A percentile compares a stretch with the other conserved stretches of the same genome.
Conservation (phyloP, 2,329 filamentous ascomycete species). For the Ceratocystis cacaofunesta region DNA sequence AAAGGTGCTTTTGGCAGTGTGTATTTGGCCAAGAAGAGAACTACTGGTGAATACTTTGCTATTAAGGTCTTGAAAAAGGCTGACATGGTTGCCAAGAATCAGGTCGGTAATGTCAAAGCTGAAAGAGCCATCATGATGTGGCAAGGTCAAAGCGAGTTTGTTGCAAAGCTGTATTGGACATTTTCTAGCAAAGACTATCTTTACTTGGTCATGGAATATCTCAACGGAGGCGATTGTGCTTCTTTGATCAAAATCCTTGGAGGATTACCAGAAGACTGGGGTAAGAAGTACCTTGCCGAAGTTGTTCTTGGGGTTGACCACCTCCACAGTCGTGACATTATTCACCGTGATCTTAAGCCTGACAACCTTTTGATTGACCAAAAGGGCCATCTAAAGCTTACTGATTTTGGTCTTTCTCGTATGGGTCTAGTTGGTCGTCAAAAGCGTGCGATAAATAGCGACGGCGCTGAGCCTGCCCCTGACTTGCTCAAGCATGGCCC, state of each 20-base stretch:
- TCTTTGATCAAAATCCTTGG: slow-evolving; percentile 90
- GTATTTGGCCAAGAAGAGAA: slow-evolving; percentile 96
- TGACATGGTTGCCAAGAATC: slow-evolving; percentile 99
- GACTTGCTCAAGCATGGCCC: slow-evolving; percentile 87
- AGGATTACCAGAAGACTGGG: slow-evolving; percentile 90
- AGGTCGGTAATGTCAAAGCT: slow-evolving; percentile 97
- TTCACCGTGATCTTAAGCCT: slow-evolving; percentile 91
- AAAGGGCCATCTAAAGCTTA: slow-evolving; percentile 89
- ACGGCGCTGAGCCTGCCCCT: slow-evolving; percentile 65
- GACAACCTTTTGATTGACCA: slow-evolving; percentile 96
- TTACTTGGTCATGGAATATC: slow-evolving; percentile 97
- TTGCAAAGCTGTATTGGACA: slow-evolving; percentile 98
- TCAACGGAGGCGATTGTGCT: slow-evolving; percentile 94
- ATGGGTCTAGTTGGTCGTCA: slow-evolving; percentile 96
- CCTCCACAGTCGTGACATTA: slow-evolving; percentile 83
- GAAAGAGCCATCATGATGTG: slow-evolving; percentile 99
- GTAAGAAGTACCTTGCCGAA: slow-evolving; percentile 91
- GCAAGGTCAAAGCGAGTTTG: slow-evolving; percentile 98
- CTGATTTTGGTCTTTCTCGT: slow-evolving; percentile 89
- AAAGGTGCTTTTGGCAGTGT: slow-evolving; percentile 97
- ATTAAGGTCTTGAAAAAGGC: slow-evolving; percentile 98
- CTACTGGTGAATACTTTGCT: slow-evolving; percentile 93
- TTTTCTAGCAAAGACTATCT: slow-evolving; percentile 99
- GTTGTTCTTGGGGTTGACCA: slow-evolving; percentile 95
- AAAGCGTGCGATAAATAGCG: slow-evolving; percentile 74